Evolutionary conservation across 1,284 basidiomycete genomes (phyloP).

Genomic region (Peniophora sp.): DNA sequence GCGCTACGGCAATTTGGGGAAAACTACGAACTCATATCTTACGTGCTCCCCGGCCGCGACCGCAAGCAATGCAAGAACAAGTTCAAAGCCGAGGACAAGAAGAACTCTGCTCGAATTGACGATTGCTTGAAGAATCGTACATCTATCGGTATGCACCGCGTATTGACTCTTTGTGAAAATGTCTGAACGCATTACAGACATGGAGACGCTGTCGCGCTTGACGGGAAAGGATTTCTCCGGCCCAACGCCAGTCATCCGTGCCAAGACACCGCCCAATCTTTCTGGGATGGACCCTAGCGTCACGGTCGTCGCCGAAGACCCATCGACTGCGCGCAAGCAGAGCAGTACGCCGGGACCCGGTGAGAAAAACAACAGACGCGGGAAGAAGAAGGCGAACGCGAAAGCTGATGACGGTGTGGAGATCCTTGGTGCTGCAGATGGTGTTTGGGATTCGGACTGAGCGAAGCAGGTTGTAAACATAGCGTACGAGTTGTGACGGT

Average conservation of each 20-base stretch:
- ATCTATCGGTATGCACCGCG: slow-evolving; percentile 47
- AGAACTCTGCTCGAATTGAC: slow-evolving; percentile 61
- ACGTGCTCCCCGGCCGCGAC: slow-evolving; percentile 78
- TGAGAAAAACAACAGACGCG: slow-evolving; percentile 11
- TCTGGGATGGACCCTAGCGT: slow-evolving; percentile 4
- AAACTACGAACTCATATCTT: slow-evolving; percentile 87
- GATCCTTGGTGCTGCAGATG: slow-evolving; percentile 21
- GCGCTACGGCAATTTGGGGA: slow-evolving; percentile 84
- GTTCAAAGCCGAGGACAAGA: slow-evolving; percentile 83
- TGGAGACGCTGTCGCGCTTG: slow-evolving; percentile 60
- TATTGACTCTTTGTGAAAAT: slow-evolving; percentile 13
- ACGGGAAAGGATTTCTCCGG: slow-evolving; percentile 78
- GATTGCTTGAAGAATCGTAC: slow-evolving; percentile 57
- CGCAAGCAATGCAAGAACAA: slow-evolving; percentile 87
- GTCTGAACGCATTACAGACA: slow-evolving; percentile 36
- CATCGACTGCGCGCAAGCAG: slow-evolving; percentile 14
- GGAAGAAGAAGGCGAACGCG: slow-evolving; percentile 6
- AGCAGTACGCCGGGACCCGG: slow-evolving; percentile 17
- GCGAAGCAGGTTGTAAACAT: too few species aligned
- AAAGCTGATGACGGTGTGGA: slow-evolving; percentile 14
- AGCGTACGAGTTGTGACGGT: too few species aligned
- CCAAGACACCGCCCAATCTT: slow-evolving; percentile 32
- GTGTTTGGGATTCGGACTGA: slow-evolving; percentile 8
- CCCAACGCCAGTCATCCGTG: slow-evolving; percentile 62
- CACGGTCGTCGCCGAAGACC: background rate